Conservation (phyloP, 2,329 filamentous ascomycete species). For the Thielaviopsis musarum region DNA sequence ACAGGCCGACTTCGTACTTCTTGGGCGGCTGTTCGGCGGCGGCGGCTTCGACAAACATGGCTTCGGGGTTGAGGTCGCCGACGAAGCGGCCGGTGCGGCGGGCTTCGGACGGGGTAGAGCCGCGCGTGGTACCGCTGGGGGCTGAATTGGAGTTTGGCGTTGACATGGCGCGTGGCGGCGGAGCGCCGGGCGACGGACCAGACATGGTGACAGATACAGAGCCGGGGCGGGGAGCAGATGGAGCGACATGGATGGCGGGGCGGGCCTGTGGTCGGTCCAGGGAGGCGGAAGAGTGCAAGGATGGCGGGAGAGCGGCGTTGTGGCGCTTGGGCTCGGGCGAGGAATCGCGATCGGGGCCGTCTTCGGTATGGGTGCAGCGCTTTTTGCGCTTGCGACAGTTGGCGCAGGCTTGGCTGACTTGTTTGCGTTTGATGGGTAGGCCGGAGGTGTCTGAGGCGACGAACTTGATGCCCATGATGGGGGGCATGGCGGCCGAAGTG, state of each 20-base stretch:
- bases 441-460: conserved; percentile 18
- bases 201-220: no score
- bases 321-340: conserved; percentile 5
- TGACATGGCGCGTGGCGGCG: conserved; percentile 6
- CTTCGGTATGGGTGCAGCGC: conserved; percentile 24
- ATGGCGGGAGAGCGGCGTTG: conserved; percentile 4
- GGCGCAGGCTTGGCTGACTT: conserved; percentile 40
- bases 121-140: background rate
- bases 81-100: conserved; percentile 30
- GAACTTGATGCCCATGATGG: conserved; percentile 6
- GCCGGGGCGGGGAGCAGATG: no score
- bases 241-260: background rate
- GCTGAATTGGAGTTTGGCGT: conserved; percentile 8
- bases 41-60: conserved; percentile 40
- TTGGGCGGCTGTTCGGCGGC: conserved; percentile 20
- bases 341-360: background rate
- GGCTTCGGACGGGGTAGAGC: background rate
- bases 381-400: conserved; percentile 39
- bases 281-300: no score
- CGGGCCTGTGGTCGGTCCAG: background rate
- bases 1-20: conserved; percentile 38
- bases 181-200: background rate
- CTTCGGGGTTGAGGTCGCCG: conserved; percentile 42
- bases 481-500: background rate
- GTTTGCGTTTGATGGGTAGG: conserved; percentile 40